Evolutionary conservation across 306 rosid species (phyloP), one percentile per base, ranked within the genome.

Genomic region (Morella rubra): DNA sequence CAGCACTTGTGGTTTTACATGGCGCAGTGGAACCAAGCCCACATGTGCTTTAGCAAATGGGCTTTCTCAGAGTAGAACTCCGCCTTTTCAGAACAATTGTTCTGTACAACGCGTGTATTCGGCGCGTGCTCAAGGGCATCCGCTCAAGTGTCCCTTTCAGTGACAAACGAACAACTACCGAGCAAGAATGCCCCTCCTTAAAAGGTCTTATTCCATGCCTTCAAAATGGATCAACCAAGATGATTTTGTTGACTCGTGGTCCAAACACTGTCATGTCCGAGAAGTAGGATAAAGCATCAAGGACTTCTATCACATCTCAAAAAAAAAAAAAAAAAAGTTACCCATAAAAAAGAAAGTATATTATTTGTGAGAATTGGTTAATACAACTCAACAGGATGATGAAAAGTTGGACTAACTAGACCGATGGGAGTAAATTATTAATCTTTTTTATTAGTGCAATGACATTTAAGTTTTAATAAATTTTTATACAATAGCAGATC

Each of bases 1-100:
- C 45, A 27, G 58, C 46, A 44, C 54, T 12, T 22, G 6, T 46
- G 8, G 66, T 32, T 32, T 32, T 32, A 32, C 7, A 47, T 54
- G 19, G 14, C 8, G 49, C 61, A 68, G 24, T 19, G 74, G 81
- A 81, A 68, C 82, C 81, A 44, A 64, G 54, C 27, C 58, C 18
- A 72, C 86, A 64, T 77, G 84, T 76, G 77, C 71, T 80, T 19
- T 1, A 11, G 64, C 79, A 60, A 79, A 27, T 79, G 42, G 53
- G 69, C 56, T 55, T 41, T 13, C 70, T 2, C 12, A 20, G 59
- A 15, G 1, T 37, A 62, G 52, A 46, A 53, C 27, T 8, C 6
- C 47, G 1, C 75, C 62, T 66, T 79, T 73, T 18, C 8, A 8
- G 7, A 6, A 11, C 64, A 6, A 18, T 12, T 14, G 19, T n/a